Evolutionary conservation across 768 basidiomycete genomes (phyloP).

Genomic region (Candolleomyces eurysporus): DNA sequence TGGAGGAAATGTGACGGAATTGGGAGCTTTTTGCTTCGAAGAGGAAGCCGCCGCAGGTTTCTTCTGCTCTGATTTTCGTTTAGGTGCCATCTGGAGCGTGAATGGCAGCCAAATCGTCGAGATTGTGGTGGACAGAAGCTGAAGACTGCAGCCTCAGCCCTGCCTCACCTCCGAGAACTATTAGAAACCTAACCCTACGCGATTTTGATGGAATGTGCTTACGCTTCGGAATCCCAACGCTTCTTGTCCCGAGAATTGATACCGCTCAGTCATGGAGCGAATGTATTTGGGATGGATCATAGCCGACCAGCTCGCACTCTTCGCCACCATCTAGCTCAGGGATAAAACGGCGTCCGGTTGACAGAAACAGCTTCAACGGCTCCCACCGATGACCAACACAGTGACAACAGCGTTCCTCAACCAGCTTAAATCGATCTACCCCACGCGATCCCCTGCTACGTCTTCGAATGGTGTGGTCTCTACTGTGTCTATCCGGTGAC

Average conservation of each 20-base stretch:
- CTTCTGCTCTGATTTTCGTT: constrained; percentile 18
- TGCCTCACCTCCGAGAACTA: too few species aligned
- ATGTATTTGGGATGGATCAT: not conserved
- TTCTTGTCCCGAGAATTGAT: too few species aligned
- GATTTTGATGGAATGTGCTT: too few species aligned
- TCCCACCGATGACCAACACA: constrained; percentile 18
- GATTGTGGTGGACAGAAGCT: too few species aligned
- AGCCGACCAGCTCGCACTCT: not conserved
- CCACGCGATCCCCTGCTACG: constrained; percentile 19
- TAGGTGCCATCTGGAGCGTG: constrained; percentile 15
- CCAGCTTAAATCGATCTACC: constrained; percentile 45
- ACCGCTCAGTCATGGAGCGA: not conserved
- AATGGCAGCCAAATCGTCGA: too few species aligned
- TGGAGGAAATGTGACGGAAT: constrained; percentile 38
- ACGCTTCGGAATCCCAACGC: too few species aligned
- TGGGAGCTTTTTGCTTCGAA: not conserved
- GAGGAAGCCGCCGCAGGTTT: constrained; percentile 9
- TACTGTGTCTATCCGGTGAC: not conserved
- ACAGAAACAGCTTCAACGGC: not conserved
- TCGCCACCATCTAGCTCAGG: not conserved
- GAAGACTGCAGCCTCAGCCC: too few species aligned
- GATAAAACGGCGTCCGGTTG: not conserved
- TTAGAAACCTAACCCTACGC: too few species aligned
- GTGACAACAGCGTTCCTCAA: constrained; percentile 43
- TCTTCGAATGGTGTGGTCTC: constrained; percentile 15